Conservation (phyloP, 768 basidiomycete species). For the Termitomyces sp. region DNA sequence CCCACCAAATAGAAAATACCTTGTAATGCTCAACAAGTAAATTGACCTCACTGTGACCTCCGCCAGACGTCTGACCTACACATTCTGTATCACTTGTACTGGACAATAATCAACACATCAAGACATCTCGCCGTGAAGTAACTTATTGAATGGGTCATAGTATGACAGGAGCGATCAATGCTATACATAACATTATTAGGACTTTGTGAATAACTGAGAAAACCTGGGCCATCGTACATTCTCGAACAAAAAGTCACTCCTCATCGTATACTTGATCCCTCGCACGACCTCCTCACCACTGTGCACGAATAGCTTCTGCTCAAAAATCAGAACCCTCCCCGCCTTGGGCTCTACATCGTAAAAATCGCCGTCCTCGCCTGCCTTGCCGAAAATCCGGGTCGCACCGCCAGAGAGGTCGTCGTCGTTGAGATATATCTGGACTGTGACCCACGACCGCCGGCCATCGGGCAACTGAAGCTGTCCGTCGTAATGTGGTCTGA, state of each 20-base stretch:
- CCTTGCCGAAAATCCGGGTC: slow-evolving; percentile 30
- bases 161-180: no score
- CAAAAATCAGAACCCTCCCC: slow-evolving; percentile 40
- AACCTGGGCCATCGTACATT: not conserved
- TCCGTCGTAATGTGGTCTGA: slow-evolving; percentile 35
- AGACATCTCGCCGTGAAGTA: no score
- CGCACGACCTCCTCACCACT: slow-evolving; percentile 36
- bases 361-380: slow-evolving; percentile 16
- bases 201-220: not conserved
- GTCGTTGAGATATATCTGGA: slow-evolving; percentile 42
- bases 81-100: no score
- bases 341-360: slow-evolving; percentile 37
- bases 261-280: slow-evolving; percentile 35
- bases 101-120: no score
- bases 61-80: no score
- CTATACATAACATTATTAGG: no score
- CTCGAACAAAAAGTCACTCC: slow-evolving; percentile 36
- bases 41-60: no score
- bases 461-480: slow-evolving; percentile 30
- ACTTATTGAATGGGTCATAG: no score
- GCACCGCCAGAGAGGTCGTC: slow-evolving; percentile 32
- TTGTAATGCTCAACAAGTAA: no score
- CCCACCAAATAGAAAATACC: no score
- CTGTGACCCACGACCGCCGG: slow-evolving; percentile 31
- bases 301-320: slow-evolving; percentile 34